Base-by-base conservation (phyloP, 2,329 filamentous ascomycete species). In the Trichophyton simii region DNA sequence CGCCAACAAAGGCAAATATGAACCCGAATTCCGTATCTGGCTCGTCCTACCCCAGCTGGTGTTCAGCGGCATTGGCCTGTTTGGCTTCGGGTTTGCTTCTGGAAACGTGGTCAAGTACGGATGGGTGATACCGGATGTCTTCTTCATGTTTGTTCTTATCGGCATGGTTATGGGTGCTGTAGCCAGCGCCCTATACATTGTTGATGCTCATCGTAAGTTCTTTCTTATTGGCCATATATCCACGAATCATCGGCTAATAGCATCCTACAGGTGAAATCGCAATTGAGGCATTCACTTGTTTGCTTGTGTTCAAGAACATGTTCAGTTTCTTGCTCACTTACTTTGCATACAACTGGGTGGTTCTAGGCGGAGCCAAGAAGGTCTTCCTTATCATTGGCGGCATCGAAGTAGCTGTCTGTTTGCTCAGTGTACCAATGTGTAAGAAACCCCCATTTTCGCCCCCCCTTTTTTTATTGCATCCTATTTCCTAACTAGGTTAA, bases 151-250 rank as follows among this genome's bases (percentile, higher is more conserved):
- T 61, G 85, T 94, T 70, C 88, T 96, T 7, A 85, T 87, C 63
- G 90, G 89, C 1, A 96, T 96, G 89, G 90, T 96, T 0, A 85
- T 95, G 69, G 91, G 91, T 0, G 89, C 91, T 1, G 90, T 96
- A 1, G 86, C 89, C 1, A 88, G 85, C 64, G 88, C 89, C 0
- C 77, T 96, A 25, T 97, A 97, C 70, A 87, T 96, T 69, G 88
- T 96, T 6, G 92, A 96, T 75, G 91, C 91, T 0, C 92, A 96
- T 74, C 86, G 91, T 87, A 76, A 73, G 85, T 22, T 48, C 9
- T n/a, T 34, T 31, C 13, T n/a, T 3, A 25, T 34, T 13, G 34
- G 34, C 34, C 9, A 11, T 38, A 13, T 11, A 13, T 34, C 34
- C 28, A 2, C 4, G 22, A 20, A 44, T 22, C 13, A 15, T 3